These are phyloP conservation scores for Aspergillus funiculosus DNA, from an alignment of 495 filamentous ascomycete genomes.

Conservation along the genomic window DNA sequence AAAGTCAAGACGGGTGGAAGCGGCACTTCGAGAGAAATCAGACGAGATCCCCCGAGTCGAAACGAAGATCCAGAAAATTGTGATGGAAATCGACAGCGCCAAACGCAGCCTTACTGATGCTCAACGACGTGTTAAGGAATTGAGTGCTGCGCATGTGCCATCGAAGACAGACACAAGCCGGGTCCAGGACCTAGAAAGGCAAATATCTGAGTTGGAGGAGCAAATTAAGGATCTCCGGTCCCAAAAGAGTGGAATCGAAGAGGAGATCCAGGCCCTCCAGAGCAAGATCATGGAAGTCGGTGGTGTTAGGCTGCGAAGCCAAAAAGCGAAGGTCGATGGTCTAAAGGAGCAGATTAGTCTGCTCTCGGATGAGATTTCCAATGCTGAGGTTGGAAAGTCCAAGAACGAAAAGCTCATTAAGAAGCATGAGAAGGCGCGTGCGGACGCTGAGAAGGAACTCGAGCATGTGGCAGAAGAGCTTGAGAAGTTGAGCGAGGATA, in stretches of 20 bases:
- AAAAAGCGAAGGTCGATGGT: slow-evolving; percentile 91
- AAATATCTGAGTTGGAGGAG: slow-evolving; percentile 64
- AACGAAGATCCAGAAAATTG: slow-evolving; percentile 86
- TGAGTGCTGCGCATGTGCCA: slow-evolving; percentile 70
- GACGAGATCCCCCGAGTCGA: slow-evolving; percentile 79
- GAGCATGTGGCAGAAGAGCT: slow-evolving; percentile 63
- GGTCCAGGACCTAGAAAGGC: slow-evolving; percentile 63
- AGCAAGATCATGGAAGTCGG: slow-evolving; percentile 98
- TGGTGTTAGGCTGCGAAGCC: slow-evolving; percentile 81
- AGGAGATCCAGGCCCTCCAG: slow-evolving; percentile 84
- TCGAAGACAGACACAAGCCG: slow-evolving; percentile 71
- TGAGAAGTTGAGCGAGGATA: slow-evolving; percentile 67
- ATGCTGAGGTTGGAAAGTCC: slow-evolving; percentile 73
- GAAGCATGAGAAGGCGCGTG: slow-evolving; percentile 78
- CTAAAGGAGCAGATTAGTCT: slow-evolving; percentile 79
- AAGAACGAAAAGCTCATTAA: slow-evolving; percentile 88
- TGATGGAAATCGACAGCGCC: slow-evolving; percentile 81
- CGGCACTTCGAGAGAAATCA: slow-evolving; percentile 63
- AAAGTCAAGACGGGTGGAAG: slow-evolving; percentile 69
- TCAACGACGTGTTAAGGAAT: slow-evolving; percentile 74
- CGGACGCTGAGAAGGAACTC: slow-evolving; percentile 70
- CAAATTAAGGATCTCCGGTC: slow-evolving; percentile 74
- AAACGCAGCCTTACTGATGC: slow-evolving; percentile 79
- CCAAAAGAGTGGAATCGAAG: slow-evolving; percentile 80
- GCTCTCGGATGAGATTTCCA: slow-evolving; percentile 72